These are phyloP conservation scores for Pterocarpus santalinus DNA, from an alignment of 306 rosid genomes.

Conservation along the genomic window DNA sequence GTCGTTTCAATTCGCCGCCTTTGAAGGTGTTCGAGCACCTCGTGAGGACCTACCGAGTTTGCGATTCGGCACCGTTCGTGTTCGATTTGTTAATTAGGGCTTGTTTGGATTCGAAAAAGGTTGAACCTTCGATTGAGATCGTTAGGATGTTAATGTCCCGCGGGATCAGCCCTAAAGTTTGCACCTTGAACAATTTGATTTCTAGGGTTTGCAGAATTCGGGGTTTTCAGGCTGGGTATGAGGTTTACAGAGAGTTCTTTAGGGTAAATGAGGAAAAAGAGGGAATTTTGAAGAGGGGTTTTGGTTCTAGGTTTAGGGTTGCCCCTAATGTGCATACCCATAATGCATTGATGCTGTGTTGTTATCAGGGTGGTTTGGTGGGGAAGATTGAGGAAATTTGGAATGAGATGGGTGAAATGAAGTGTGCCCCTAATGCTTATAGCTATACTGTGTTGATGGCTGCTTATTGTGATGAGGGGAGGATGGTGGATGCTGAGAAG, in stretches of 20 bases:
- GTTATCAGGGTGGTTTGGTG: conserved; percentile 62
- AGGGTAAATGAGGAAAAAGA: conserved; percentile 49
- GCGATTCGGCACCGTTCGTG: conserved; percentile 84
- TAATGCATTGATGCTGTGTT: conserved; percentile 72
- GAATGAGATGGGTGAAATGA: conserved; percentile 58
- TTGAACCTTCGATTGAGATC: conserved; percentile 62
- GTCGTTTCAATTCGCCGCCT: conserved; percentile 41
- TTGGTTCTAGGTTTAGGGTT: conserved; percentile 48
- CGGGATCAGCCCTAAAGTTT: conserved; percentile 64
- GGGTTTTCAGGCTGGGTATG: conserved; percentile 65
- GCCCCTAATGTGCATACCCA: conserved; percentile 72
- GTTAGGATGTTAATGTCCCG: conserved; percentile 71
- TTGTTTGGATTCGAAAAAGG: conserved; percentile 65
- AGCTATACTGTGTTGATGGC: conserved; percentile 75
- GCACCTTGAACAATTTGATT: conserved; percentile 76
- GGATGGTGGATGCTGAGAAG: conserved; percentile 60
- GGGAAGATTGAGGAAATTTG: conserved; percentile 68
- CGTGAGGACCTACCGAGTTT: conserved; percentile 62
- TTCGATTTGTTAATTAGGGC: conserved; percentile 74
- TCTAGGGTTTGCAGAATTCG: conserved; percentile 51
- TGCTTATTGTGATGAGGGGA: conserved; percentile 65
- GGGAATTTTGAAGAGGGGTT: conserved; percentile 47
- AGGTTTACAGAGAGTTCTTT: conserved; percentile 68
- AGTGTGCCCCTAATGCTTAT: conserved; percentile 61
- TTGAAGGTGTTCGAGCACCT: conserved; percentile 70